Conservation (phyloP, 192 early-diverging fungal species). For the Linnemannia schmuckeri region DNA sequence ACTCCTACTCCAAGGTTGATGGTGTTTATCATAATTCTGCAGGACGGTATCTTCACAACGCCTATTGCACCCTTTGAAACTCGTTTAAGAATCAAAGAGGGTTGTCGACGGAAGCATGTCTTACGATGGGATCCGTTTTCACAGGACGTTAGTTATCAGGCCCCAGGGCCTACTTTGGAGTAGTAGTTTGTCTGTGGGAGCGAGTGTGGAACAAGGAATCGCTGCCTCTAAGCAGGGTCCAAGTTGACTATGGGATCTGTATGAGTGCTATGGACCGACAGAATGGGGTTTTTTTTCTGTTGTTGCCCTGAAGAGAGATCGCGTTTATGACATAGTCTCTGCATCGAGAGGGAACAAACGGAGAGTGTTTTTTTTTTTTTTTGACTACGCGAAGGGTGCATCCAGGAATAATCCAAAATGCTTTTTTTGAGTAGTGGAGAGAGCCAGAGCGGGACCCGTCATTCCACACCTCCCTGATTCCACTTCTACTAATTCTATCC, state of each 20-base stretch:
- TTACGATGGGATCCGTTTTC: too few relatives aligned
- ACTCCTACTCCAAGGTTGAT: not conserved
- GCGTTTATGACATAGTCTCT: not conserved
- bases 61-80: not conserved
- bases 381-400: not conserved
- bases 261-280: not conserved
- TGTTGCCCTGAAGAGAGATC: not conserved
- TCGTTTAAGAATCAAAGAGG: not conserved
- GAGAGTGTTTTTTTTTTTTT: not conserved
- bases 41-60: not conserved
- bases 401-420: not conserved
- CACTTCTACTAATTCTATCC: not conserved
- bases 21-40: not conserved
- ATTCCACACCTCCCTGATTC: conserved; percentile 5
- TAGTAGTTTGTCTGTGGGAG: not conserved
- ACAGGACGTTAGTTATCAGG: not conserved
- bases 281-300: not conserved
- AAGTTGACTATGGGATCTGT: not conserved
- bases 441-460: not conserved
- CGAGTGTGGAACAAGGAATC: not conserved
- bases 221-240: not conserved
- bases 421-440: not conserved
- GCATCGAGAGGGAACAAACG: not conserved
- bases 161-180: not conserved
- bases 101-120: not conserved